A percentile compares a stretch with the other conserved stretches of the same genome.
phyloP scores from a whole-genome alignment of 495 filamentous ascomycete genomes.

The Aeminium ludgeri region DNA sequence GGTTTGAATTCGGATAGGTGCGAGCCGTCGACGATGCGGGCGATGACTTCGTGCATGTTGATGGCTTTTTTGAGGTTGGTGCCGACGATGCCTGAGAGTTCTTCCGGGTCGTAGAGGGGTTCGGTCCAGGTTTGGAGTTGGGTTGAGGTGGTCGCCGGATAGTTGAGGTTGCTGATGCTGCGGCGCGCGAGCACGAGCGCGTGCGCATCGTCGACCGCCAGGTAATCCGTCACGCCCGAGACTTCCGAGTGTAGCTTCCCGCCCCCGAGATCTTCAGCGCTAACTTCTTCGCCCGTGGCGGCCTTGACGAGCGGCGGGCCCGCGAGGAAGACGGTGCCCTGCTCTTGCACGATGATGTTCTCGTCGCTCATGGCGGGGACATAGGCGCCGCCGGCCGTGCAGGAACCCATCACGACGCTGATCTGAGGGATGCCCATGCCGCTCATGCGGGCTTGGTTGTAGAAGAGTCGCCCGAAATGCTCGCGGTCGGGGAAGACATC shows the following conservation, averaged over 20 bases:
- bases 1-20: slow-evolving; percentile 90
- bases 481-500: slow-evolving; percentile 93
- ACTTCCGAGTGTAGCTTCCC: slow-evolving; percentile 82
- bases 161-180: slow-evolving; percentile 71
- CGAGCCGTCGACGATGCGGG: slow-evolving; percentile 81
- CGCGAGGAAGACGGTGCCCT: slow-evolving; percentile 92
- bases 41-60: slow-evolving; percentile 78
- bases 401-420: slow-evolving; percentile 94
- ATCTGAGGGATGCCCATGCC: slow-evolving; percentile 79
- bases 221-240: slow-evolving; percentile 90
- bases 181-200: slow-evolving; percentile 75
- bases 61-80: slow-evolving; percentile 75
- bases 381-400: slow-evolving; percentile 89
- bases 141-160: slow-evolving; percentile 4
- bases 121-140: slow-evolving; percentile 29
- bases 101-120: slow-evolving; percentile 64
- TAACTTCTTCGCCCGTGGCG: slow-evolving; percentile 85
- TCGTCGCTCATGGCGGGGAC: slow-evolving; percentile 96
- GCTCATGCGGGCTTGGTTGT: slow-evolving; percentile 91
- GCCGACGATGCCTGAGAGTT: slow-evolving; percentile 74
- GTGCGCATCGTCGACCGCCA: slow-evolving; percentile 88
- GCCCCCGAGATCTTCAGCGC: slow-evolving; percentile 82
- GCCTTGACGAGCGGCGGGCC: slow-evolving; percentile 93
- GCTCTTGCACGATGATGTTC: slow-evolving; percentile 85
- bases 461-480: slow-evolving; percentile 96